Evolutionary conservation across 495 filamentous ascomycete genomes (phyloP).

Genomic region (Annulohypoxylon bovei): DNA sequence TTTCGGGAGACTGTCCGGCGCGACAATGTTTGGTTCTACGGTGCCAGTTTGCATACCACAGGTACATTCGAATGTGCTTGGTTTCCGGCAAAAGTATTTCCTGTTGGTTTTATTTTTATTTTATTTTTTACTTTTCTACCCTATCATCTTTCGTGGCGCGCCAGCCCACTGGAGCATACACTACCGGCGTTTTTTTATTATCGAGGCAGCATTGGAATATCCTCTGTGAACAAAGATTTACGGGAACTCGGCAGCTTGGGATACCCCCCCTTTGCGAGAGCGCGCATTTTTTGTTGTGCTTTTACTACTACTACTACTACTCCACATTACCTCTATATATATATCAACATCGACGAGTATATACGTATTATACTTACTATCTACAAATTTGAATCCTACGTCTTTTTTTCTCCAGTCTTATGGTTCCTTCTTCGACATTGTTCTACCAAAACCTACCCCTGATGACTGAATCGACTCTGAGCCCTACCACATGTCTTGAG

Average conservation of each 20-base stretch:
- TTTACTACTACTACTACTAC: slow-evolving; percentile 27
- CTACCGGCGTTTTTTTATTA: slow-evolving; percentile 35
- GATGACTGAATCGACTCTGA: slow-evolving; percentile 7
- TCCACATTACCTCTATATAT: slow-evolving; percentile 26
- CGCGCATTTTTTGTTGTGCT: slow-evolving; percentile 23
- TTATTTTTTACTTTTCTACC: not conserved
- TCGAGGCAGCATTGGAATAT: slow-evolving; percentile 39
- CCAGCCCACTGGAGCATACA: slow-evolving; percentile 41
- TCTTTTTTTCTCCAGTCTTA: slow-evolving; percentile 1
- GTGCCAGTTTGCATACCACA: slow-evolving; percentile 39
- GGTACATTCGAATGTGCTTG: slow-evolving; percentile 27
- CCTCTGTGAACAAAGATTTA: slow-evolving; percentile 26
- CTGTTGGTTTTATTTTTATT: not conserved
- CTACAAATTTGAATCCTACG: slow-evolving; percentile 35
- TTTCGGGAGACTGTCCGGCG: slow-evolving; percentile 33
- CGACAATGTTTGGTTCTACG: slow-evolving; percentile 36
- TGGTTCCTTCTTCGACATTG: slow-evolving; percentile 19
- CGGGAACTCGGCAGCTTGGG: slow-evolving; percentile 42
- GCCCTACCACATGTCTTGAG: slow-evolving; percentile 10
- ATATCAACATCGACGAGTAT: slow-evolving; percentile 33
- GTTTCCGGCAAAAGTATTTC: slow-evolving; percentile 37
- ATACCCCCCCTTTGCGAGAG: slow-evolving; percentile 40
- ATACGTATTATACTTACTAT: slow-evolving; percentile 17
- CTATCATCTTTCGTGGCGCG: slow-evolving; percentile 34
- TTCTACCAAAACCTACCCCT: not conserved